Conservation (phyloP, 2,329 filamentous ascomycete species). For the Ilyonectria robusta region DNA sequence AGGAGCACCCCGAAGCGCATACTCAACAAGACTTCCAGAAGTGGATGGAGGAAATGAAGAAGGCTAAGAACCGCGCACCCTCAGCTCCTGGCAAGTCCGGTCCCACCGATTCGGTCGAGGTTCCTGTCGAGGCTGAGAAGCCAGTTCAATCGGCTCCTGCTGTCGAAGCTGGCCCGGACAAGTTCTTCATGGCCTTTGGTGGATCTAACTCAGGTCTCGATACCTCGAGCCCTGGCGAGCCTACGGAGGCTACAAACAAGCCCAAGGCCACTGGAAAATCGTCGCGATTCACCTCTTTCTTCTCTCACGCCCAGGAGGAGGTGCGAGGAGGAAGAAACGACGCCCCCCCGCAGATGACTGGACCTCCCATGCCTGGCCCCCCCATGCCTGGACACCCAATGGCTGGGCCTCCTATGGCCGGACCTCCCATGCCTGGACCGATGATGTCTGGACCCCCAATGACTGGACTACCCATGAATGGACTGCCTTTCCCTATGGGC, state of each 20-base stretch:
- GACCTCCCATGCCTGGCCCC: constrained; percentile 29
- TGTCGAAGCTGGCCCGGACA: constrained; percentile 79
- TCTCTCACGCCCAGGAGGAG: constrained; percentile 68
- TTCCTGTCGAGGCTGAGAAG: constrained; percentile 63
- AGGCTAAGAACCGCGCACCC: constrained; percentile 63
- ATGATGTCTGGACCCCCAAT: constrained; percentile 53
- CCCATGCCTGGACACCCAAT: constrained; percentile 26
- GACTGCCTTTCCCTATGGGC: constrained; percentile 34
- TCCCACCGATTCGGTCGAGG: constrained; percentile 52
- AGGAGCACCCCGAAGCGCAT: constrained; percentile 78
- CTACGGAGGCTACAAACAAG: constrained; percentile 61
- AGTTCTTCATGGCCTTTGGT: constrained; percentile 78
- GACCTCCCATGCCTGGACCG: constrained; percentile 30
- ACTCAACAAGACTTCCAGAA: constrained; percentile 94
- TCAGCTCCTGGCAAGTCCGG: constrained; percentile 55
- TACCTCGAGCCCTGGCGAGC: constrained; percentile 67
- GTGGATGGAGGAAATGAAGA: constrained; percentile 94
- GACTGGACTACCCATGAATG: constrained; percentile 44
- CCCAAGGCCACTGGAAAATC: constrained; percentile 75
- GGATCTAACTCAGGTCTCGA: constrained; percentile 58
- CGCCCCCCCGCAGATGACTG: constrained; percentile 59
- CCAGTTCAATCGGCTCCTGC: constrained; percentile 72
- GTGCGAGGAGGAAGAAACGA: constrained; percentile 64
- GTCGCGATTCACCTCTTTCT: constrained; percentile 90
- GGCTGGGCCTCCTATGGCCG: constrained; percentile 6